phyloP scores from a whole-genome alignment of 129 eudicot species.

The Helianthus tuberosus region DNA sequence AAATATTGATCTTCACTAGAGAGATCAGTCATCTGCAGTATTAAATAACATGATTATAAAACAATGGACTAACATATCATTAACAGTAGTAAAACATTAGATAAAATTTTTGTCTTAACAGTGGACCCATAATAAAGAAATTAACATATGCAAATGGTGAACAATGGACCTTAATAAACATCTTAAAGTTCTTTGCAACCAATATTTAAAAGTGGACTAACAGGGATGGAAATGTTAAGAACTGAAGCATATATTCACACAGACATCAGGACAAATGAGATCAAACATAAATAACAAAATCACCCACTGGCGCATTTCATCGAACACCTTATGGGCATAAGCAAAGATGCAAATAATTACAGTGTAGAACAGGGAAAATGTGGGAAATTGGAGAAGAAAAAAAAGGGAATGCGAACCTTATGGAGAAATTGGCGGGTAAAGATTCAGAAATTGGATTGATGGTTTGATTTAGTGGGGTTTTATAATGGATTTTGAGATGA shows the following conservation, averaged over 20 bases:
- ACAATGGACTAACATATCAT: no score
- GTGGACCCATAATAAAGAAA: no score
- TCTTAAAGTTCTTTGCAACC: no score
- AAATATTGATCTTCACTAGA: not conserved
- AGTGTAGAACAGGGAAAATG: not conserved
- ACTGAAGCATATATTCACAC: no score
- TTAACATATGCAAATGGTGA: no score
- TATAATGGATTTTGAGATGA: not conserved
- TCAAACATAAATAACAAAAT: not conserved
- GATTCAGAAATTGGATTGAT: not conserved
- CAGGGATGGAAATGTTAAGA: no score
- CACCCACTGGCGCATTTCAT: slow-evolving; percentile 26
- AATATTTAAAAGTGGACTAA: no score
- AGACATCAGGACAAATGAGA: no score
- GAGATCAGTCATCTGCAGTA: not conserved
- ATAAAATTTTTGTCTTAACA: no score
- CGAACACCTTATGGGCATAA: slow-evolving; percentile 26
- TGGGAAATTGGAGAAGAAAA: not conserved
- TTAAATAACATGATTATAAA: no score
- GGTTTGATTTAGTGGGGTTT: not conserved
- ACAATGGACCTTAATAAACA: no score
- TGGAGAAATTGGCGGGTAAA: slow-evolving; percentile 14
- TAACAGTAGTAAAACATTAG: no score
- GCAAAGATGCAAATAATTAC: not conserved
- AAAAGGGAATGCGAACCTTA: slow-evolving; percentile 24